Evolutionary conservation across 768 basidiomycete genomes (phyloP), one percentile per base, ranked within the genome.

Genomic region (Albatrellus ellisii): DNA sequence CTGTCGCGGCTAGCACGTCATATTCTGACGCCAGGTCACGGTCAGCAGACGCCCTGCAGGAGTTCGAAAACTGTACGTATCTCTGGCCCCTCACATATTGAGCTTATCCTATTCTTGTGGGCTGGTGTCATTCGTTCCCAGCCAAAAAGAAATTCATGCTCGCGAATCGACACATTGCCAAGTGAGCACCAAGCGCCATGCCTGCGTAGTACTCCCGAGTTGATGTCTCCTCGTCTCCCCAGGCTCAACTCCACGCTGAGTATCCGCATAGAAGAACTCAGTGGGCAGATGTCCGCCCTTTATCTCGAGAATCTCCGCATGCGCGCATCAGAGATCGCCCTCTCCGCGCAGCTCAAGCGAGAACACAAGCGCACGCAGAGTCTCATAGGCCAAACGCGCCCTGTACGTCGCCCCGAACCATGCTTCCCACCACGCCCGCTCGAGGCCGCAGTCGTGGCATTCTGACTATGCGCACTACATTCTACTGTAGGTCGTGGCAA

Each of bases 111-210:
- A 47, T 15, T 37, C 55, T n/a, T n/a, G n/a, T n/a, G n/a, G n/a
- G n/a, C n/a, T 59, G 24, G 26, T 68, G 59, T 59, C 57, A 49
- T 60, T 48, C n/a, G n/a, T n/a, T 48, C 42, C 32, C 56, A 89
- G 86, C 88, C 68, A 88, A 88, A 77, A 86, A 85, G 77, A 88
- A 86, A 64, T 88, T 87, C 54, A 68, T 89, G 17, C 77, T 87
- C 46, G 84, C 85, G 44, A 89, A 89, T 64, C 88, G 87, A 62
- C 86, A 88, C 62, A 89, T 89, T 56, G 86, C 86, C 20, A 89
- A 88, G 85, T 87, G 52, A 28, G 72, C 58, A 26, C 36, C 14
- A 11, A 21, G 43, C n/a, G n/a, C n/a, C 41, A 14, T 22, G n/a
- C n/a, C n/a, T 36, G 18, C 31, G 15, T 33, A 36, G n/a, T n/a